Conservation (phyloP, 2,329 filamentous ascomycete species). For the Nemania abortiva region DNA sequence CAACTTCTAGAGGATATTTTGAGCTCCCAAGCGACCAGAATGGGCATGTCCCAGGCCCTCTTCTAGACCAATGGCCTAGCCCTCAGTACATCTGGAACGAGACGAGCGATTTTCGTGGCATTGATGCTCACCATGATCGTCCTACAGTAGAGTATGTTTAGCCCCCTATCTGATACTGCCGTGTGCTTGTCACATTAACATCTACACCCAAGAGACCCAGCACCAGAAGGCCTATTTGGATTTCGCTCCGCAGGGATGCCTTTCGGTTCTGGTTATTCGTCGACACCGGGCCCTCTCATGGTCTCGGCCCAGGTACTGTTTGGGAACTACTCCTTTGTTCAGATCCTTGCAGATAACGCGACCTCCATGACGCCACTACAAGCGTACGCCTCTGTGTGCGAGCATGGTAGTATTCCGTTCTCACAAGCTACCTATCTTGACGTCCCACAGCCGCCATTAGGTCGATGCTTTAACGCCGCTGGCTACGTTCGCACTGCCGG, state of each 20-base stretch:
- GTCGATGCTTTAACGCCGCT: not conserved
- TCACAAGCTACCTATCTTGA: not conserved
- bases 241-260: not conserved
- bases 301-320: not conserved
- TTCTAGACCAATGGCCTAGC: not conserved
- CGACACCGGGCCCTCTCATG: slow-evolving; percentile 1
- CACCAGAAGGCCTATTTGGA: not conserved
- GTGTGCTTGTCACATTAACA: not conserved
- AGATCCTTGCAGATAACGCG: not conserved
- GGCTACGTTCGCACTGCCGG: not conserved
- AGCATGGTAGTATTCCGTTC: not conserved
- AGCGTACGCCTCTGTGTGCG: not conserved
- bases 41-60: not conserved
- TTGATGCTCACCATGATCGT: not conserved
- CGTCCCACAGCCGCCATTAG: not conserved
- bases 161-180: not conserved
- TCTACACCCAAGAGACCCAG: not conserved
- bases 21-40: slow-evolving; percentile 2
- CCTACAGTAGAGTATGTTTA: not conserved
- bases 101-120: not conserved
- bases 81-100: not conserved
- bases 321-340: slow-evolving; percentile 7
- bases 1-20: slow-evolving; percentile 8
- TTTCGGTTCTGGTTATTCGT: not conserved
- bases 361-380: not conserved